Conservation (phyloP, 768 basidiomycete genomes). For the Brasilioporus rufonigricans region DNA sequence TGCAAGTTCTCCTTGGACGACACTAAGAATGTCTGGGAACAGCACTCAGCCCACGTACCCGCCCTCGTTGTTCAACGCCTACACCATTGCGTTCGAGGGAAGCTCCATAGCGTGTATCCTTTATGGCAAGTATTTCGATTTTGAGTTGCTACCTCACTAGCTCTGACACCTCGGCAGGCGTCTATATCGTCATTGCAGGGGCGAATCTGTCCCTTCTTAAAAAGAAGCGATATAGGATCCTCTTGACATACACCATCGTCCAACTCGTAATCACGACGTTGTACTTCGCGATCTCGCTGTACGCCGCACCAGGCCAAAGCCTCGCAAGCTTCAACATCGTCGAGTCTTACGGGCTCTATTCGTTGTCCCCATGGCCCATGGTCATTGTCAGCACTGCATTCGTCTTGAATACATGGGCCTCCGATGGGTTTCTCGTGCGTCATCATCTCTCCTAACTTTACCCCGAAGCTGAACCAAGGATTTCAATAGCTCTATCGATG, state of each 20-base stretch:
- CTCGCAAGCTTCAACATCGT: constrained; percentile 10
- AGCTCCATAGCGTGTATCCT: constrained; percentile 18
- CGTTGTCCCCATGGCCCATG: constrained; percentile 16
- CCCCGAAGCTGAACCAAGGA: not conserved
- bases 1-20: not conserved
- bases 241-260: constrained; percentile 6
- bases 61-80: constrained; percentile 8
- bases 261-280: constrained; percentile 20
- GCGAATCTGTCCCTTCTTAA: constrained; percentile 13
- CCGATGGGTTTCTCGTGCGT: constrained; percentile 25
- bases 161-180: constrained; percentile 3
- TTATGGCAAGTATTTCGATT: constrained; percentile 7
- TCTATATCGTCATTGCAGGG: constrained; percentile 13
- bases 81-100: constrained; percentile 24
- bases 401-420: constrained; percentile 21
- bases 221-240: constrained; percentile 17
- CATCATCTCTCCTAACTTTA: too few relatives aligned
- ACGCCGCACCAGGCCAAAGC: constrained; percentile 12
- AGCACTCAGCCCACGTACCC: constrained; percentile 9
- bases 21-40: constrained; percentile 14
- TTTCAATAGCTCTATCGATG: constrained; percentile 21
- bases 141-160: not conserved
- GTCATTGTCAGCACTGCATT: constrained; percentile 11
- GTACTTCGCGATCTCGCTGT: constrained; percentile 21
- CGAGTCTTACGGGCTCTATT: constrained; percentile 4